Conservation (phyloP, 305 asterid genomes). For the Fraxinus nigra region DNA sequence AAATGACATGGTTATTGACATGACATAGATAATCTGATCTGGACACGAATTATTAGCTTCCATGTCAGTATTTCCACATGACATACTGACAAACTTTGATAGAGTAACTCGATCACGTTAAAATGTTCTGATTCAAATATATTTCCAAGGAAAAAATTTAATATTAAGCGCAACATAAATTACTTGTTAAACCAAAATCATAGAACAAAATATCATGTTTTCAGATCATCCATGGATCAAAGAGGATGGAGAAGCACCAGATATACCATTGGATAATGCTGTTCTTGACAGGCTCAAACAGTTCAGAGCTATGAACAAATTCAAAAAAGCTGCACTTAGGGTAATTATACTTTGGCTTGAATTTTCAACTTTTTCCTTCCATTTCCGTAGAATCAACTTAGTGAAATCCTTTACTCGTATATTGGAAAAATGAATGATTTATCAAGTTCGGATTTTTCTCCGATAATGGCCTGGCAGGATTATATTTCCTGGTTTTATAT, state of each 20-base stretch:
- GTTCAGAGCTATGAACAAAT: conserved; percentile 9
- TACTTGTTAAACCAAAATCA: background rate
- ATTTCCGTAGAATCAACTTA: background rate
- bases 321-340: conserved; percentile 8
- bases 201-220: background rate
- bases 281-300: conserved; percentile 8
- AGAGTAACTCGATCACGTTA: background rate
- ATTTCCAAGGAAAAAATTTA: background rate
- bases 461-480: background rate
- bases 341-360: background rate
- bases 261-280: conserved; percentile 1
- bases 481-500: background rate
- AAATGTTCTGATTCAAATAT: background rate
- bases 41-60: background rate
- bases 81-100: background rate
- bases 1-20: background rate
- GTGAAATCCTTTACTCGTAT: background rate
- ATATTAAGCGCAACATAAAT: background rate
- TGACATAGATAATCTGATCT: background rate
- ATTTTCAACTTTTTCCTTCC: background rate
- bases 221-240: conserved; percentile 11
- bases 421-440: background rate
- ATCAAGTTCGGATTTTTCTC: background rate
- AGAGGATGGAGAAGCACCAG: conserved; percentile 12
- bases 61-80: background rate